phyloP scores from a whole-genome alignment of 2,329 filamentous ascomycete species.

The Ceratocystis cacaofunesta region DNA sequence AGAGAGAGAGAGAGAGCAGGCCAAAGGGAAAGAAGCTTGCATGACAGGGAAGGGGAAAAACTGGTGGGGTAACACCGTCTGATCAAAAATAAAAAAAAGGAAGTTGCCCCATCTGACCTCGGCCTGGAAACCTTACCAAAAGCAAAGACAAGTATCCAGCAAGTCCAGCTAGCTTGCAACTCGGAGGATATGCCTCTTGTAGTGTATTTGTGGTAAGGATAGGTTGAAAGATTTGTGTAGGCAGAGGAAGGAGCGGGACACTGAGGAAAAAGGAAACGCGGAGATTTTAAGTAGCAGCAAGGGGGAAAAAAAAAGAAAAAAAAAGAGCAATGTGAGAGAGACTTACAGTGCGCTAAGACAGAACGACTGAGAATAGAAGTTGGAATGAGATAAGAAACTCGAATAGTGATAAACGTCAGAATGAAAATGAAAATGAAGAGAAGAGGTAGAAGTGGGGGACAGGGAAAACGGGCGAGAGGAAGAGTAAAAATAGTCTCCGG shows the following conservation, averaged over 20 bases:
- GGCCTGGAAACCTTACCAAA: background rate
- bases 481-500: conserved; percentile 9
- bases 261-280: background rate
- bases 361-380: background rate
- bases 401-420: conserved; percentile 3
- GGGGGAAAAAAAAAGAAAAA: background rate
- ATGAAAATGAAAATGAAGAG: conserved; percentile 8
- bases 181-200: too few species aligned
- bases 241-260: background rate
- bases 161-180: background rate
- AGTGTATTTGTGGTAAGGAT: background rate
- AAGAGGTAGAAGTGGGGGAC: conserved; percentile 1
- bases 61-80: background rate
- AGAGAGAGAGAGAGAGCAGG: background rate
- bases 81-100: background rate
- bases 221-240: background rate
- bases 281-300: background rate
- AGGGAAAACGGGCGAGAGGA: conserved; percentile 5
- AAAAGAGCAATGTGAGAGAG: background rate
- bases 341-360: background rate
- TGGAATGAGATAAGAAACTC: background rate
- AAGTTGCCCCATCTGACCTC: background rate
- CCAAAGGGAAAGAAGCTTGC: background rate
- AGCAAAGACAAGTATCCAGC: background rate
- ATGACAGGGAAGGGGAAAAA: background rate